Evolutionary conservation across 306 rosid species (phyloP).

Genomic region (Lagenaria siceraria): DNA sequence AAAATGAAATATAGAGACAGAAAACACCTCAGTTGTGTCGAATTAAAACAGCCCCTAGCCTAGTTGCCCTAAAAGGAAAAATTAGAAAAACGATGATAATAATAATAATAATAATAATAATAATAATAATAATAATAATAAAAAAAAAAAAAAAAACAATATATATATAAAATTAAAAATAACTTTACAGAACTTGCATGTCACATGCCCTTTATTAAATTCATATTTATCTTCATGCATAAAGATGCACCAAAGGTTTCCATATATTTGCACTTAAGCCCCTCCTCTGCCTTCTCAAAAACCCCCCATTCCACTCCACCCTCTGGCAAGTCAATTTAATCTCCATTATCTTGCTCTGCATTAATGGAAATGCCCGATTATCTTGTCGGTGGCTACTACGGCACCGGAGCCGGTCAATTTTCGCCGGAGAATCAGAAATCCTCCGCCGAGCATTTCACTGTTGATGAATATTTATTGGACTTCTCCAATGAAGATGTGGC

Average conservation of each 20-base stretch:
- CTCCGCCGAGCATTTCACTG: slow-evolving; percentile 48
- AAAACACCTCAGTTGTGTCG: not conserved
- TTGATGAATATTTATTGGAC: slow-evolving; percentile 69
- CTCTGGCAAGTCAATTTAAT: not conserved
- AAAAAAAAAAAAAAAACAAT: too few relatives aligned
- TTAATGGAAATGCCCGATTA: slow-evolving; percentile 56
- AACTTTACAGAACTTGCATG: slow-evolving; percentile 67
- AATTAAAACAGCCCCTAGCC: not conserved
- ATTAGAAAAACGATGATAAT: not conserved
- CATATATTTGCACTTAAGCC: slow-evolving; percentile 32
- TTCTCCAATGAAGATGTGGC: slow-evolving; percentile 53
- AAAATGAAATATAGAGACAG: not conserved
- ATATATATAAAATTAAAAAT: not conserved
- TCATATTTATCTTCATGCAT: slow-evolving; percentile 29
- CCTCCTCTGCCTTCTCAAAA: slow-evolving; percentile 60
- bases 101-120: slow-evolving; percentile 9
- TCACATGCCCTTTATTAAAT: slow-evolving; percentile 47
- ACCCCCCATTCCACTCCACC: slow-evolving; percentile 29
- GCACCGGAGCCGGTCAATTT: slow-evolving; percentile 28
- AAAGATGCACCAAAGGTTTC: slow-evolving; percentile 24
- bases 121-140: not conserved
- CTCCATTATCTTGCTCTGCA: not conserved
- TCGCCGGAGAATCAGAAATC: slow-evolving; percentile 40
- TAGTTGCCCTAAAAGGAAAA: not conserved
- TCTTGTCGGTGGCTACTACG: slow-evolving; percentile 48